Percentiles rank a stretch among this genome's conserved stretches.
Conservation (phyloP, 768 basidiomycete genomes). For the Boletales sp. region DNA sequence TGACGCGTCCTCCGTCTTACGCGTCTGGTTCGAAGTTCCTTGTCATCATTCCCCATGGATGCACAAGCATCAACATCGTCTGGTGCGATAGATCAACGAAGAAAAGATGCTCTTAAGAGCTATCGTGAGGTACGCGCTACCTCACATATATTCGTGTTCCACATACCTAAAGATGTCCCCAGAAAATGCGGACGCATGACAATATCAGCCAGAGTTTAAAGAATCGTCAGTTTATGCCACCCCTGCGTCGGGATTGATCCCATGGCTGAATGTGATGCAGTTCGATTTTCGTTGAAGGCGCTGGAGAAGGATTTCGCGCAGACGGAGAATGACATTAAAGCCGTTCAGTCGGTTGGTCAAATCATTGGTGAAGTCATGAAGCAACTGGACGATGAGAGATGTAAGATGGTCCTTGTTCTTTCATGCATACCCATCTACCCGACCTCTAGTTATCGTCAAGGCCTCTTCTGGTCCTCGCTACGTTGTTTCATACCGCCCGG, state of each 20-base stretch:
- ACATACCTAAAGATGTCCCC: slow-evolving; percentile 7
- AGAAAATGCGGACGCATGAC: slow-evolving; percentile 97
- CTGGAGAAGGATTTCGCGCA: slow-evolving; percentile 87
- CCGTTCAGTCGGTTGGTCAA: slow-evolving; percentile 97
- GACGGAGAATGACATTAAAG: slow-evolving; percentile 99
- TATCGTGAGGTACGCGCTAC: slow-evolving; percentile 64
- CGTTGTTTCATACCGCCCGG: slow-evolving; percentile 94
- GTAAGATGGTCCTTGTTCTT: slow-evolving; percentile 44
- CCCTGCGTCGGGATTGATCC: neutral
- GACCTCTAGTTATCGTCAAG: slow-evolving; percentile 85
- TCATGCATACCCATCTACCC: neutral
- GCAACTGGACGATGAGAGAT: slow-evolving; percentile 95
- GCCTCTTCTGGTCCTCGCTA: slow-evolving; percentile 98
- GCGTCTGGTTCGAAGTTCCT: slow-evolving; percentile 2
- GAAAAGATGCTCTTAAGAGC: slow-evolving; percentile 67
- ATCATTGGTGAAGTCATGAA: slow-evolving; percentile 99
- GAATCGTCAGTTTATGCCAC: slow-evolving; percentile 58
- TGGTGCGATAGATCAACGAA: slow-evolving; percentile 62
- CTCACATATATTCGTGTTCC: neutral
- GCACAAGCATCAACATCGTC: slow-evolving; percentile 48
- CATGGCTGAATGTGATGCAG: slow-evolving; percentile 37
- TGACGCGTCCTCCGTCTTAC: slow-evolving; percentile 26
- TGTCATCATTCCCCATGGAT: slow-evolving; percentile 22
- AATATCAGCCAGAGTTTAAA: slow-evolving; percentile 82
- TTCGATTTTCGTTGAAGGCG: slow-evolving; percentile 87